phyloP scores from a whole-genome alignment of 2,329 filamentous ascomycete species.

The Alternaria consortialis region DNA sequence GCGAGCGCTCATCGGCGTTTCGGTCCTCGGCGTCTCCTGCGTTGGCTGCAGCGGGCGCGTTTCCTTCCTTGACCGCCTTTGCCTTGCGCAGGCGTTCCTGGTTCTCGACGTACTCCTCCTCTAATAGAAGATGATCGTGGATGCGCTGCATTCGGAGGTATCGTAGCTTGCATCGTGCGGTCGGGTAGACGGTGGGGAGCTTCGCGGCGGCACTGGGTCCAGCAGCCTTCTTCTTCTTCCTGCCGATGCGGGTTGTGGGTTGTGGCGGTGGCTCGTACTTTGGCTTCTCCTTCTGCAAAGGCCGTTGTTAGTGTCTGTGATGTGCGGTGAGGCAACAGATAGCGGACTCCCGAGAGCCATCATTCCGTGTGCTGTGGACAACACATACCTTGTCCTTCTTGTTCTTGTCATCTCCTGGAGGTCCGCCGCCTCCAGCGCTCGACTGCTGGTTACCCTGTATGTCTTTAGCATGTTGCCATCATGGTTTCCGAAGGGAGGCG shows the following conservation, averaged over 20 bases:
- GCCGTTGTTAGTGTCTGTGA: conserved; percentile 9
- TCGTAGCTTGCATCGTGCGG: conserved; percentile 95
- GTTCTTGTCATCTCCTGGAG: conserved; percentile 78
- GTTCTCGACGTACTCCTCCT: conserved; percentile 99
- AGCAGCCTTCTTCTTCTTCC: conserved; percentile 97
- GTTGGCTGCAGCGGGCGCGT: conserved; percentile 62
- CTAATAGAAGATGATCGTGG: conserved; percentile 94
- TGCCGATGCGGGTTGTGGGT: conserved; percentile 94
- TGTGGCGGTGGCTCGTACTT: conserved; percentile 99
- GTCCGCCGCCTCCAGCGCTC: conserved; percentile 77
- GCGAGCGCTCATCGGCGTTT: conserved; percentile 91
- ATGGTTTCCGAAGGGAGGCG: conserved; percentile 26
- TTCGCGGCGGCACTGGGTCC: conserved; percentile 95
- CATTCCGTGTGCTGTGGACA: not conserved
- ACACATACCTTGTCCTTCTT: conserved; percentile 78
- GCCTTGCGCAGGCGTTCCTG: conserved; percentile 95
- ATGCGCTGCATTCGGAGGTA: conserved; percentile 98
- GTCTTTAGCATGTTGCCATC: conserved; percentile 49
- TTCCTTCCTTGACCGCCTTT: conserved; percentile 69
- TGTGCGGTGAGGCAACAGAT: conserved; percentile 11
- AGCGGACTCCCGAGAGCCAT: conserved; percentile 3
- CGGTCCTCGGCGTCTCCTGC: conserved; percentile 79
- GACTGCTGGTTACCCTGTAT: conserved; percentile 83
- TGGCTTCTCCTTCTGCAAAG: conserved; percentile 87
- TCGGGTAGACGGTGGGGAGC: conserved; percentile 92